Conservation (phyloP, 257 asterid genomes). For the Solanum appendiculatum region DNA sequence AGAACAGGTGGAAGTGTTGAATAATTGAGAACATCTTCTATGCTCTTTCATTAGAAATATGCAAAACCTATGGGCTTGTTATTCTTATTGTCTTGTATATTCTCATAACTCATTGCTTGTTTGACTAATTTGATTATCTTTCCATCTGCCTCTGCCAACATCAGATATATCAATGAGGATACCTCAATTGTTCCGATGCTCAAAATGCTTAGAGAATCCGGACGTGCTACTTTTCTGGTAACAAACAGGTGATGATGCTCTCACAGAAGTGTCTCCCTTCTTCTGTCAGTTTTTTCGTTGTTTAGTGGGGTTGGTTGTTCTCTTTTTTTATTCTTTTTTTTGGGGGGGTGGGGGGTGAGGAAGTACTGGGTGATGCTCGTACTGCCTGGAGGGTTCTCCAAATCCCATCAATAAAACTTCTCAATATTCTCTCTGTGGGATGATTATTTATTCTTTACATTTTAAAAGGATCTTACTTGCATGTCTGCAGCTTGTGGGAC, state of each 20-base stretch:
- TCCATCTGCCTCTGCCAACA: neutral
- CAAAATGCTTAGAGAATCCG: slow-evolving; percentile 89
- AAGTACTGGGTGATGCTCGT: neutral
- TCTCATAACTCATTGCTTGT: neutral
- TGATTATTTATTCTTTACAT: neutral
- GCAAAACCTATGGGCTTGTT: neutral
- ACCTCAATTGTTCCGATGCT: slow-evolving; percentile 82
- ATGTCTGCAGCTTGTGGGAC: slow-evolving; percentile 93
- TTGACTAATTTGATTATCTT: neutral
- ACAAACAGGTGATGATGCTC: slow-evolving; percentile 71
- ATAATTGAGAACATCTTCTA: neutral
- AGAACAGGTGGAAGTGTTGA: neutral
- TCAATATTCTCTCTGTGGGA: neutral
- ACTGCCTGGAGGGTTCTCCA: neutral
- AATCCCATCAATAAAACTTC: neutral
- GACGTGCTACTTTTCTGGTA: slow-evolving; percentile 90
- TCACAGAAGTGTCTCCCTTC: neutral
- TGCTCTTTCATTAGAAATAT: neutral
- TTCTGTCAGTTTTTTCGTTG: neutral
- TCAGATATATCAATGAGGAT: slow-evolving; percentile 82
- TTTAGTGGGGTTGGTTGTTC: neutral
- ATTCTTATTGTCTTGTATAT: neutral
- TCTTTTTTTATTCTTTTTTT: neutral
- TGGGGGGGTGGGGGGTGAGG: neutral
- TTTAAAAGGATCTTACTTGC: neutral